phyloP scores from a whole-genome alignment of 129 eudicot species.

The Logfia minima region DNA sequence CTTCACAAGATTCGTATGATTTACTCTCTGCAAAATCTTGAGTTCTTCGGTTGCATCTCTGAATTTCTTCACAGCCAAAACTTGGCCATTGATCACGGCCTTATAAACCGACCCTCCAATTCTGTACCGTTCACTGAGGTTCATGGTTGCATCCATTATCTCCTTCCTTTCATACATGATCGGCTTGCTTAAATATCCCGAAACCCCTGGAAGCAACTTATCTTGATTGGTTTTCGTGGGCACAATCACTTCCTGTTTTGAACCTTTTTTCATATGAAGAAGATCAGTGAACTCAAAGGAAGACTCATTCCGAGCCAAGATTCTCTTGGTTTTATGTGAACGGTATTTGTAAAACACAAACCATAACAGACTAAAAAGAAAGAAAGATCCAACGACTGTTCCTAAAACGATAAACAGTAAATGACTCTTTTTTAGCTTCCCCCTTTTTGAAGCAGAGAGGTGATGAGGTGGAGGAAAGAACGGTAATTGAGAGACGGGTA shows the following conservation, averaged over 20 bases:
- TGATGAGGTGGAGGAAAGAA: conserved; percentile 37
- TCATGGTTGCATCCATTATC: conserved; percentile 71
- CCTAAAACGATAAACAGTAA: conserved; percentile 30
- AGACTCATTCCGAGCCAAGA: conserved; percentile 43
- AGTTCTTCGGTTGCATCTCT: conserved; percentile 61
- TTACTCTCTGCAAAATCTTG: conserved; percentile 69
- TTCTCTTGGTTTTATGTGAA: conserved; percentile 31
- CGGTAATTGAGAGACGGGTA: conserved; percentile 55
- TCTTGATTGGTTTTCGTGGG: conserved; percentile 44
- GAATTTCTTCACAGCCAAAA: conserved; percentile 63
- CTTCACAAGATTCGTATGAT: conserved; percentile 73
- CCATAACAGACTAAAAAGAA: conserved; percentile 35
- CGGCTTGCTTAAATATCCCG: conserved; percentile 65
- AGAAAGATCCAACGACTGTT: conserved; percentile 30
- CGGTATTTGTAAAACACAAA: conserved; percentile 30
- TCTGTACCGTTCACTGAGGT: conserved; percentile 49
- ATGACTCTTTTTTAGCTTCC: conserved; percentile 26
- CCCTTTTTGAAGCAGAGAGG: conserved; percentile 20
- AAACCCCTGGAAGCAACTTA: conserved; percentile 69
- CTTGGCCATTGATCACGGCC: conserved; percentile 53
- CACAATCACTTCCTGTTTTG: conserved; percentile 35
- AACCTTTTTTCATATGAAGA: conserved; percentile 34
- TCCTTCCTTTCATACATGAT: conserved; percentile 49
- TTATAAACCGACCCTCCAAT: conserved; percentile 70
- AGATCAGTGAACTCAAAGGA: conserved; percentile 50